phyloP scores from a whole-genome alignment of 2,329 filamentous ascomycete genomes.

The Neopestalotiopsis sp. region DNA sequence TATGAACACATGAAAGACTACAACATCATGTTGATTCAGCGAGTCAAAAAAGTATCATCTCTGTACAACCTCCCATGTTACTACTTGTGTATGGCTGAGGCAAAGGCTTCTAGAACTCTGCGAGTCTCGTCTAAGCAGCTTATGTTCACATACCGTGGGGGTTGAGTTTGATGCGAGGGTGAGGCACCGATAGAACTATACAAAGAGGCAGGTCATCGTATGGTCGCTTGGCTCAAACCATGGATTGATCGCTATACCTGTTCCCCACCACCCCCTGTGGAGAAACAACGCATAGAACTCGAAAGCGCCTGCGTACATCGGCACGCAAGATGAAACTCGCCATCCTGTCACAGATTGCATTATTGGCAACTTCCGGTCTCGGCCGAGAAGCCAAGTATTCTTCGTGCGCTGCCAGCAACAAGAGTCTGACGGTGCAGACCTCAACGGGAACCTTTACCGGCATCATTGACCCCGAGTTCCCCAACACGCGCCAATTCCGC shows the following conservation, averaged over 20 bases:
- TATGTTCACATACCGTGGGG: neutral
- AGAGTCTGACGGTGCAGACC: slow-evolving; percentile 33
- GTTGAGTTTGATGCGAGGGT: neutral
- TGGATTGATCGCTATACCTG: too few relatives aligned
- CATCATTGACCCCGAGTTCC: slow-evolving; percentile 35
- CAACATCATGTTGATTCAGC: too few relatives aligned
- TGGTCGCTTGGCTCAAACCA: too few relatives aligned
- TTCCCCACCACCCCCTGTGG: too few relatives aligned
- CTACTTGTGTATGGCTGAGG: too few relatives aligned
- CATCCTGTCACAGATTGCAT: slow-evolving; percentile 15
- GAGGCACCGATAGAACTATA: neutral
- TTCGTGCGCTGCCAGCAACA: neutral
- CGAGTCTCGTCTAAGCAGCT: too few relatives aligned
- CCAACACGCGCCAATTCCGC: slow-evolving; percentile 42
- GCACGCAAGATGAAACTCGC: slow-evolving; percentile 18
- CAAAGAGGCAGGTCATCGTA: neutral
- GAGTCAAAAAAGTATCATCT: too few relatives aligned
- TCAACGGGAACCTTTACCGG: slow-evolving; percentile 39
- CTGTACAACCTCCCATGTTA: too few relatives aligned
- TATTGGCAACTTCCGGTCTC: slow-evolving; percentile 7
- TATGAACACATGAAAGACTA: too few relatives aligned
- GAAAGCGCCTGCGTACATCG: neutral
- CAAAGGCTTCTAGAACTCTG: too few relatives aligned
- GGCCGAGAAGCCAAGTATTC: slow-evolving; percentile 12
- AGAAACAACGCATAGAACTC: neutral